These are phyloP conservation scores for Brachypodium distachyon DNA, from an alignment of 202 grass and related monocot species.

Conservation along the genomic window DNA sequence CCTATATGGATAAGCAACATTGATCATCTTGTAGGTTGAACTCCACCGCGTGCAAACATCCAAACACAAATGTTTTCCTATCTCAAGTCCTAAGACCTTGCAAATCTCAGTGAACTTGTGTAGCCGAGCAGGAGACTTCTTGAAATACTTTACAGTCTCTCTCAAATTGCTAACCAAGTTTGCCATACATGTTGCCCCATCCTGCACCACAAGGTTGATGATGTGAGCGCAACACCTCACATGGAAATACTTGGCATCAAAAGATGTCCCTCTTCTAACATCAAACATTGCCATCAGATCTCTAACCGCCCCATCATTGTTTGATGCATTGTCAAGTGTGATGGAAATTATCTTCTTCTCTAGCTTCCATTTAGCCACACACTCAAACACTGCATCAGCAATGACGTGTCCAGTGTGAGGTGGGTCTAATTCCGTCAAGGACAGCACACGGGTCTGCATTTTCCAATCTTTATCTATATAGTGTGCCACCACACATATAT, in stretches of 20 bases:
- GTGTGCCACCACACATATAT: background rate
- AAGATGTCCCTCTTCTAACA: no score
- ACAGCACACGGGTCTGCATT: background rate
- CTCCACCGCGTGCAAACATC: background rate
- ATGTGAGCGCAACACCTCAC: background rate
- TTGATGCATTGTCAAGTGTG: background rate
- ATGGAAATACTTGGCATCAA: no score
- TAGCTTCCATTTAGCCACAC: background rate
- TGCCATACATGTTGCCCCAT: background rate
- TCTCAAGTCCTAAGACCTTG: background rate
- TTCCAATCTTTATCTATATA: background rate
- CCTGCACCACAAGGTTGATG: background rate
- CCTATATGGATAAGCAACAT: no score
- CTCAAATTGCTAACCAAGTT: background rate
- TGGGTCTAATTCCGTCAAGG: background rate
- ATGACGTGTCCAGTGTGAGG: background rate
- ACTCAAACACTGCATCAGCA: background rate
- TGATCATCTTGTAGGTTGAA: background rate
- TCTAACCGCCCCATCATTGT: background rate
- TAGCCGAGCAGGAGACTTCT: background rate
- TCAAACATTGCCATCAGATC: background rate
- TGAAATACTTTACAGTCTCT: background rate
- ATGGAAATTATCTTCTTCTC: background rate
- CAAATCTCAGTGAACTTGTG: background rate
- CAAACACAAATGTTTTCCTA: background rate